Percentiles rank a stretch among this genome's conserved stretches.
phyloP scores from a whole-genome alignment of 1,139 yeast species.

The Geotrichum aggregatum region DNA sequence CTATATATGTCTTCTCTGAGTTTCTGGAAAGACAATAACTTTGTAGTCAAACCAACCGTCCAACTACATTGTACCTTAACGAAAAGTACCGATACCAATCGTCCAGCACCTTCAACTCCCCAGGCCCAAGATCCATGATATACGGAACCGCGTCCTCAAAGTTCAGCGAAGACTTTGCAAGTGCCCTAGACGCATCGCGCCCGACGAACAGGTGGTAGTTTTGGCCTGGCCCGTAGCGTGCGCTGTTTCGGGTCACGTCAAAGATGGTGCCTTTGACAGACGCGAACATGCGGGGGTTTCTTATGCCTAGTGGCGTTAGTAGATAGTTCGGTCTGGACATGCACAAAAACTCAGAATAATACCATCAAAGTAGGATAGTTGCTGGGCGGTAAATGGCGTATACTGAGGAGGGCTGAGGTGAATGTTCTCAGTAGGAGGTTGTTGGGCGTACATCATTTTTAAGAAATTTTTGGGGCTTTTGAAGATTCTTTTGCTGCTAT shows the following conservation, averaged over 20 bases:
- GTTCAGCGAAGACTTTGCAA: conserved; percentile 53
- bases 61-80: conserved; percentile 56
- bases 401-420: conserved; percentile 48
- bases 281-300: conserved; percentile 52
- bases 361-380: conserved; percentile 49
- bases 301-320: conserved; percentile 43
- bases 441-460: not conserved
- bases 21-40: not conserved
- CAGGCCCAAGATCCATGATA: conserved; percentile 49
- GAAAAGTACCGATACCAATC: conserved; percentile 86
- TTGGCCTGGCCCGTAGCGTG: conserved; percentile 71
- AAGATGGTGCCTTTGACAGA: conserved; percentile 72
- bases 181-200: conserved; percentile 70
- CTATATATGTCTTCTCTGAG: no score
- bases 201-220: conserved; percentile 72
- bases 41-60: conserved; percentile 25
- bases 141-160: conserved; percentile 59
- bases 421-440: conserved; percentile 51
- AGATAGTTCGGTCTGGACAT: not conserved
- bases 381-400: conserved; percentile 41
- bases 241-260: conserved; percentile 63
- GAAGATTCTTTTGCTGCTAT: not conserved
- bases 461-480: not conserved
- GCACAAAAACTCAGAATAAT: conserved; percentile 23
- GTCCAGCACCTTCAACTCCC: conserved; percentile 64